Conservation (phyloP, 164 flowering plant species). For the Liriodendron chinense region DNA sequence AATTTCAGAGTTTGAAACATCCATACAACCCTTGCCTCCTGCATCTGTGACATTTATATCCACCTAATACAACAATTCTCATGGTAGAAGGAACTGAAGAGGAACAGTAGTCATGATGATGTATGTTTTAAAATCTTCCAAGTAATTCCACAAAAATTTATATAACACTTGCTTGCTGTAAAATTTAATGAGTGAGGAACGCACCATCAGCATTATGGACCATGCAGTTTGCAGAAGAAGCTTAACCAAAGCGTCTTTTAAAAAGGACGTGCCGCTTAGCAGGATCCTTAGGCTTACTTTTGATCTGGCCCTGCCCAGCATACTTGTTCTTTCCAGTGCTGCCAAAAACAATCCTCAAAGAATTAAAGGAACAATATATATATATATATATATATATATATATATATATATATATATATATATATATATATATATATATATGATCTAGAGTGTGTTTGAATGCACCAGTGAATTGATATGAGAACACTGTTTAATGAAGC, state of each 20-base stretch:
- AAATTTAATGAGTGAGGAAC: neutral
- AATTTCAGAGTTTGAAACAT: neutral
- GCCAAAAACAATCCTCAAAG: constrained; percentile 19
- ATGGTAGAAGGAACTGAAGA: too few relatives aligned
- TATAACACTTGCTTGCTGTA: neutral
- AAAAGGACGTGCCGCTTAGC: constrained; percentile 71
- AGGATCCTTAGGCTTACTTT: constrained; percentile 88
- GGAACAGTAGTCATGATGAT: too few relatives aligned
- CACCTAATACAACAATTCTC: too few relatives aligned
- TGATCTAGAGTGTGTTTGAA: too few relatives aligned
- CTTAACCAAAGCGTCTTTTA: constrained; percentile 31
- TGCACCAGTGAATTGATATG: neutral
- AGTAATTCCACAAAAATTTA: neutral
- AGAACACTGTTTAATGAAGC: neutral
- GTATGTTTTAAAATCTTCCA: neutral
- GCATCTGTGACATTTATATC: neutral
- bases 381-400: too few relatives aligned
- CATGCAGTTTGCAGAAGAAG: neutral
- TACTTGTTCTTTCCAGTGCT: constrained; percentile 56
- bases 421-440: too few relatives aligned
- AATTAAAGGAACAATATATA: neutral
- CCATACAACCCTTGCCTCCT: neutral
- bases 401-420: too few relatives aligned
- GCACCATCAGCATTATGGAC: constrained; percentile 2
- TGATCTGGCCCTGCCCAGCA: constrained; percentile 46